Percentiles rank a stretch among this genome's conserved stretches.
These are phyloP conservation scores for Neofusicoccum parvum DNA, from an alignment of 2,329 filamentous ascomycete genomes.

Conservation along the genomic window DNA sequence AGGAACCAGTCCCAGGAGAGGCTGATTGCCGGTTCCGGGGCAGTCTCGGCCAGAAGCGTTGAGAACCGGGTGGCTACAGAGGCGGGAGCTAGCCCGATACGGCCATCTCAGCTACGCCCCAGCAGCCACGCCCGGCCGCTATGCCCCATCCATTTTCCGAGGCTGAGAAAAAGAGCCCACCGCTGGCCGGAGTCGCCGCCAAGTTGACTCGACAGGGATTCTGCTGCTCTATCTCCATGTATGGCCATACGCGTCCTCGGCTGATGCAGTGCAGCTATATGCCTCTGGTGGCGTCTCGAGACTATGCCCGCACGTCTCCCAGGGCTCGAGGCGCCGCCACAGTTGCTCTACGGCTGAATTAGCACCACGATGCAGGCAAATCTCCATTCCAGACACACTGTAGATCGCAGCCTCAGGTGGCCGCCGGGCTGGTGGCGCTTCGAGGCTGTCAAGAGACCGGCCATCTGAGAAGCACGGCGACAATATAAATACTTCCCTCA, in stretches of 20 bases:
- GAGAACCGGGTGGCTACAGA: background rate
- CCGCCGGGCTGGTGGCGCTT: background rate
- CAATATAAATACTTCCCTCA: background rate
- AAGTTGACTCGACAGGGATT: background rate
- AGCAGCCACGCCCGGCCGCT: background rate
- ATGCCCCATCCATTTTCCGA: background rate
- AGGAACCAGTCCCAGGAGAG: background rate
- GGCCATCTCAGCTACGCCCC: background rate
- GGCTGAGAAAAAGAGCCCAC: background rate
- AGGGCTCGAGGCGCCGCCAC: background rate
- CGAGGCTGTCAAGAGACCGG: background rate
- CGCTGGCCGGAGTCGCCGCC: background rate
- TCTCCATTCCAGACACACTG: background rate
- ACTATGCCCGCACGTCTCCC: background rate
- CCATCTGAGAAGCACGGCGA: background rate
- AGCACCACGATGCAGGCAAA: background rate
- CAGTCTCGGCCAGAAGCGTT: background rate
- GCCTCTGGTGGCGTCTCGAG: background rate
- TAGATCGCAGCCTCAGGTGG: background rate
- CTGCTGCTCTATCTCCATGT: background rate
- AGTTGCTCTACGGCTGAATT: background rate
- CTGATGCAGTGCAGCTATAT: too few relatives aligned
- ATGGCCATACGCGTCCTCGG: background rate
- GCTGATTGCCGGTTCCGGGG: background rate
- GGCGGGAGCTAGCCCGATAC: background rate